Evolutionary conservation across 805 yeast genomes (phyloP).

Genomic region (Myxozyma neglecta): DNA sequence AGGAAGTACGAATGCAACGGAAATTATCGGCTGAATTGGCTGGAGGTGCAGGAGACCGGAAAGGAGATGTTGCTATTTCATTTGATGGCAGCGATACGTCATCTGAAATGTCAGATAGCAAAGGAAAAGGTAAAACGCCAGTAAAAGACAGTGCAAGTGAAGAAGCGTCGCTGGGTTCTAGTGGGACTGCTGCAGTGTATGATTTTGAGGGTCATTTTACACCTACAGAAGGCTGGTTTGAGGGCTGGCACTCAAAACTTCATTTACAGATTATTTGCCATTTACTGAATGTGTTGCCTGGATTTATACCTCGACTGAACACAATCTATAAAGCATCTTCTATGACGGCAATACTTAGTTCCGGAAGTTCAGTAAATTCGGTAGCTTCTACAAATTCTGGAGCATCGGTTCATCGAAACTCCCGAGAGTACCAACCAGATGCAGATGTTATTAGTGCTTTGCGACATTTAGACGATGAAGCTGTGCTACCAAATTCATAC

Average conservation of each 20-base stretch:
- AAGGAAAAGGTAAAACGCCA: conserved; percentile 25
- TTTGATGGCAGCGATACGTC: conserved; percentile 10
- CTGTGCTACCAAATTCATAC: conserved; percentile 18
- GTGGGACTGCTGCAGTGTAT: neutral
- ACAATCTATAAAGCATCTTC: neutral
- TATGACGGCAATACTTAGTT: neutral
- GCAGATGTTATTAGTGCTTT: conserved; percentile 21
- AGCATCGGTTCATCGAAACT: conserved; percentile 6
- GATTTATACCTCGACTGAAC: conserved; percentile 15
- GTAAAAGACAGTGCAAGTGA: neutral
- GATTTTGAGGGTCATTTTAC: conserved; percentile 37
- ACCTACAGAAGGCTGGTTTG: conserved; percentile 53
- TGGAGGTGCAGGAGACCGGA: conserved; percentile 10
- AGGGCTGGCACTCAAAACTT: conserved; percentile 13
- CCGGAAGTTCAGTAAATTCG: conserved; percentile 3
- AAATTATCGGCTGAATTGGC: neutral
- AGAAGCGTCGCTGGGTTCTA: neutral
- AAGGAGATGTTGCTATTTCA: conserved; percentile 21
- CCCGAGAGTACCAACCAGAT: conserved; percentile 2
- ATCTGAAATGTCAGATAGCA: neutral
- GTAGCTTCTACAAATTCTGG: neutral
- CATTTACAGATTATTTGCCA: conserved; percentile 11
- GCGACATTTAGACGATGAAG: conserved; percentile 27
- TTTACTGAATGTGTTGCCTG: conserved; percentile 18
- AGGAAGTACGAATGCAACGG: conserved; percentile 20